A percentile compares a stretch with the other conserved stretches of the same genome.
Conservation (phyloP, 2,329 filamentous ascomycete species). For the Xylaria hypoxylon region DNA sequence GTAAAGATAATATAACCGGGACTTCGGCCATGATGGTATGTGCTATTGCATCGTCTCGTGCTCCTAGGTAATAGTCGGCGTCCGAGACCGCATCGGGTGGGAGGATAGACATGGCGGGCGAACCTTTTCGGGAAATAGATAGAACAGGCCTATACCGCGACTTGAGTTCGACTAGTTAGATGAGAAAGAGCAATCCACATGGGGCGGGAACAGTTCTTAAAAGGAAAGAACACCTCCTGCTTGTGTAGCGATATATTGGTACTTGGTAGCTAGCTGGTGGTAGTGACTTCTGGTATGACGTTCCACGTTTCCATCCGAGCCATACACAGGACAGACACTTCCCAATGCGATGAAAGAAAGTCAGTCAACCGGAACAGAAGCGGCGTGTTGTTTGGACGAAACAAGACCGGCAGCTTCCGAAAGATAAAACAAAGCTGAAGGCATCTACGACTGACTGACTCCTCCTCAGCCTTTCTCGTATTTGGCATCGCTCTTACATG, state of each 20-base stretch:
- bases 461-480: slow-evolving; percentile 5
- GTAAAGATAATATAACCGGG: slow-evolving; percentile 39
- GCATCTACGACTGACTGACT: too few species aligned
- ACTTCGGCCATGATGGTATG: slow-evolving; percentile 43
- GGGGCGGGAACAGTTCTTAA: not conserved
- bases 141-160: not conserved
- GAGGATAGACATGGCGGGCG: slow-evolving; percentile 26
- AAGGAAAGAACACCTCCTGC: slow-evolving; percentile 3
- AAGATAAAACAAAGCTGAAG: not conserved
- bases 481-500: slow-evolving; percentile 11
- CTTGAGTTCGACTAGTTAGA: not conserved
- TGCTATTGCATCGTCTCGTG: slow-evolving; percentile 33
- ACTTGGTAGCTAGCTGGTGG: not conserved
- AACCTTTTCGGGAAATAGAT: not conserved
- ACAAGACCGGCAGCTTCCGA: not conserved
- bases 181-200: not conserved
- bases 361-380: not conserved
- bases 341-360: not conserved
- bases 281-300: not conserved
- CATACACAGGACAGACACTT: not conserved
- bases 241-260: not conserved
- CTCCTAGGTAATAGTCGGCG: slow-evolving; percentile 36
- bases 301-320: not conserved
- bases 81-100: slow-evolving; percentile 39
- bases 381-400: not conserved